These are phyloP conservation scores for Hemisphaericaspora subhashii DNA, from an alignment of 1,139 yeast genomes.

Conservation along the genomic window DNA sequence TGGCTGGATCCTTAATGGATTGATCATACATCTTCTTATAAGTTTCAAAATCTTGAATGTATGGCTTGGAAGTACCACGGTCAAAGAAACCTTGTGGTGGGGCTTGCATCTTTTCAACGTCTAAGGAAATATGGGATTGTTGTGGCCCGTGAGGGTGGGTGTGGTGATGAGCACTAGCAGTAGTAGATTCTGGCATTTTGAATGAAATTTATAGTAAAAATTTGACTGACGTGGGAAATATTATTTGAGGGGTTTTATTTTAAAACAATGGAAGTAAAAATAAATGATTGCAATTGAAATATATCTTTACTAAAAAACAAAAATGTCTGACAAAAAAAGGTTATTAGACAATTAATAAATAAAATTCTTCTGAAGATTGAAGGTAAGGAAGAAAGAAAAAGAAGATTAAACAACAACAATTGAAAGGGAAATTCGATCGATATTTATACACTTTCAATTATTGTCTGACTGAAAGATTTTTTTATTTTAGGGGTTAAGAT, in stretches of 20 bases:
- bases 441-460: slow-evolving; percentile 1
- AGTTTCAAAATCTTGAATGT: slow-evolving; percentile 52
- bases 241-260: neutral
- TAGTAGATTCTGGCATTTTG: slow-evolving; percentile 22
- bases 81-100: slow-evolving; percentile 63
- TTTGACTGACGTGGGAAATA: slow-evolving; percentile 1
- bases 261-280: neutral
- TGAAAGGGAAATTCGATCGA: neutral
- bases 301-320: neutral
- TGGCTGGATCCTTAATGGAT: slow-evolving; percentile 65
- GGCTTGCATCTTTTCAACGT: slow-evolving; percentile 41
- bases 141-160: slow-evolving; percentile 5
- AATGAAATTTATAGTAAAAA: neutral
- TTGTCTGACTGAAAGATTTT: neutral
- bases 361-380: neutral
- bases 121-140: slow-evolving; percentile 34
- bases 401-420: neutral
- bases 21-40: slow-evolving; percentile 61
- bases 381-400: neutral
- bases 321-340: no score
- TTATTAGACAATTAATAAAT: no score
- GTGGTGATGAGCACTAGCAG: neutral
- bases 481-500: neutral
- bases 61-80: slow-evolving; percentile 50
- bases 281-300: neutral